These are phyloP conservation scores for Bruguiera sexangula DNA, from an alignment of 345 rosid species.

Conservation along the genomic window DNA sequence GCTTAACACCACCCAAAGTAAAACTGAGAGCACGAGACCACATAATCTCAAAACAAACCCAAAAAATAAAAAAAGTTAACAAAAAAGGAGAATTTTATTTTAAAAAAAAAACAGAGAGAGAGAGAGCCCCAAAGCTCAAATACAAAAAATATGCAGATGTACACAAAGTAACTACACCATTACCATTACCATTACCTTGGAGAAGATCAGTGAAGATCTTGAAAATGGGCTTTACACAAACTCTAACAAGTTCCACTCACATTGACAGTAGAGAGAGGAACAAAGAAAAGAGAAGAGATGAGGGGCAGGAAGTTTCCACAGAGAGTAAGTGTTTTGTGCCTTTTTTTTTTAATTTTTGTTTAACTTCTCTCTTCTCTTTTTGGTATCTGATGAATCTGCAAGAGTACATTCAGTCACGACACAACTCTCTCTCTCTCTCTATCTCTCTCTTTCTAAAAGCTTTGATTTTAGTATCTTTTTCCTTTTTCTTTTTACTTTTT, in stretches of 20 bases:
- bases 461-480: too few species aligned
- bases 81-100: neutral
- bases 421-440: constrained; percentile 5
- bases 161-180: too few species aligned
- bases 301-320: constrained; percentile 5
- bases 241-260: neutral
- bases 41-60: constrained; percentile 17
- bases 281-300: constrained; percentile 16
- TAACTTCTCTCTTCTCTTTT: too few species aligned
- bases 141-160: neutral
- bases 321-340: constrained; percentile 5
- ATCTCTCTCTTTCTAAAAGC: too few species aligned
- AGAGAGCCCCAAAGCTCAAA: neutral
- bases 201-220: constrained; percentile 6
- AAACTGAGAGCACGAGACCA: neutral
- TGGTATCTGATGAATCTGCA: constrained; percentile 44
- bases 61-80: neutral
- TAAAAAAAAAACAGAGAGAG: constrained; percentile 5
- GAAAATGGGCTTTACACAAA: neutral
- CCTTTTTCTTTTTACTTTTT: neutral
- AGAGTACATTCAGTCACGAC: constrained; percentile 20
- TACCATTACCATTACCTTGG: neutral
- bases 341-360: too few species aligned
- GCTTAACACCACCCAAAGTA: neutral
- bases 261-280: neutral